Evolutionary conservation across 2,329 filamentous ascomycete genomes (phyloP).

Genomic region (Fusarium drepaniforme): DNA sequence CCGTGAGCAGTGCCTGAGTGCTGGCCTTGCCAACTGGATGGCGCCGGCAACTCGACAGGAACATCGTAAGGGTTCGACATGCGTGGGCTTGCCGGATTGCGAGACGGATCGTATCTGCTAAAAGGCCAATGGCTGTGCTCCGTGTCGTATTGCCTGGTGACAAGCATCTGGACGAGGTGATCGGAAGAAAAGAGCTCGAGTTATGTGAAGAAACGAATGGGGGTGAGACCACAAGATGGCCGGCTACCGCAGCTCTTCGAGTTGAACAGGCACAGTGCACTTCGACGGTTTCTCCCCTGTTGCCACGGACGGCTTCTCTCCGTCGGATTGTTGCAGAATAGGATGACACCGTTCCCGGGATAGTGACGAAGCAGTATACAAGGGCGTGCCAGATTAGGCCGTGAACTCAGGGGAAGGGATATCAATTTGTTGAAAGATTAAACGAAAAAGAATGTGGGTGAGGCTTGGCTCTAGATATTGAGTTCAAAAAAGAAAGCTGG

Average conservation of each 20-base stretch:
- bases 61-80: constrained; percentile 69
- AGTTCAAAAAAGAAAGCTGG: constrained; percentile 3
- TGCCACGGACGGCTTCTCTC: constrained; percentile 19
- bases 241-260: constrained; percentile 16
- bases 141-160: constrained; percentile 65
- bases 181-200: constrained; percentile 12
- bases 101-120: constrained; percentile 63
- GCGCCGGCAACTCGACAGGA: constrained; percentile 59
- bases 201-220: constrained; percentile 24
- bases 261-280: constrained; percentile 39
- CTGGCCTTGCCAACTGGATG: constrained; percentile 69
- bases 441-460: constrained; percentile 18
- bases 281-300: constrained; percentile 24
- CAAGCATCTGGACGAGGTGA: constrained; percentile 57
- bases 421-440: constrained; percentile 24
- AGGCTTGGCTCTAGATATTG: constrained; percentile 11
- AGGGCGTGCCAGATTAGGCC: constrained; percentile 12
- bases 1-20: constrained; percentile 63
- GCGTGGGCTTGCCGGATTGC: constrained; percentile 62
- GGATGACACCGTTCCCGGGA: constrained; percentile 36
- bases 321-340: constrained; percentile 32
- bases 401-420: constrained; percentile 18
- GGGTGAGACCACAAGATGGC: constrained; percentile 16
- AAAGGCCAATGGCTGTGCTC: constrained; percentile 68
- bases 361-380: constrained; percentile 24